Conservation (phyloP, 2,329 filamentous ascomycete genomes). For the Diaporthe citri region DNA sequence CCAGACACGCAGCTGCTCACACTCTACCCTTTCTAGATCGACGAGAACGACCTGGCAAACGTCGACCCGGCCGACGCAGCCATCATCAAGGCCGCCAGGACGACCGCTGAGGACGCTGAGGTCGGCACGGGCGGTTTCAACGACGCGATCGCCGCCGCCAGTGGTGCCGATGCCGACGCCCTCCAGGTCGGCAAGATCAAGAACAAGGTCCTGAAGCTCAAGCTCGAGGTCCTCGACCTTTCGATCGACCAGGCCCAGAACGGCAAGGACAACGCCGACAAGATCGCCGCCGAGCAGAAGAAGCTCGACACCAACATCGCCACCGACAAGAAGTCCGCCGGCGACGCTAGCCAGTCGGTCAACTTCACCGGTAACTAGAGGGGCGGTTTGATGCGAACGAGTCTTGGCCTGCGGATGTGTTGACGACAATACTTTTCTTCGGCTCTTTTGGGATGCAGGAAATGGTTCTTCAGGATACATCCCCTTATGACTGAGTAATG, state of each 20-base stretch:
- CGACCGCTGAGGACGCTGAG: constrained; percentile 67
- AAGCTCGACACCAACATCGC: constrained; percentile 68
- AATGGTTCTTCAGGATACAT: not conserved
- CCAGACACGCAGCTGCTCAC: not conserved
- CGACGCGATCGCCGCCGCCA: constrained; percentile 62
- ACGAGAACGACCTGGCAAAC: constrained; percentile 57
- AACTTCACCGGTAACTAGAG: constrained; percentile 49
- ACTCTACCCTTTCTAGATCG: constrained; percentile 50
- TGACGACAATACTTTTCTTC: not conserved
- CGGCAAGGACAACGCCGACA: constrained; percentile 55
- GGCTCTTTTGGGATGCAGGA: not conserved
- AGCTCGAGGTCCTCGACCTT: constrained; percentile 63
- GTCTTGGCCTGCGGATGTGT: not conserved
- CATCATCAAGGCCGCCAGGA: constrained; percentile 63
- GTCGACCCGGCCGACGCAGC: constrained; percentile 62
- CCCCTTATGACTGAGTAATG: constrained; percentile 21
- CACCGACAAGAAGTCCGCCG: constrained; percentile 50
- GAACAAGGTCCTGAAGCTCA: constrained; percentile 64
- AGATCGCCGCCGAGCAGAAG: constrained; percentile 60
- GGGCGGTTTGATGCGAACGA: not conserved
- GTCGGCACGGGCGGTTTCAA: constrained; percentile 64
- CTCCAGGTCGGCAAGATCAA: constrained; percentile 51
- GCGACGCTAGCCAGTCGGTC: constrained; percentile 52
- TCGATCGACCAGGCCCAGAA: constrained; percentile 64
- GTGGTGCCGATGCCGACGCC: constrained; percentile 55